phyloP scores from a whole-genome alignment of 352 stramenopile genomes.

The Phytophthora vignae region DNA sequence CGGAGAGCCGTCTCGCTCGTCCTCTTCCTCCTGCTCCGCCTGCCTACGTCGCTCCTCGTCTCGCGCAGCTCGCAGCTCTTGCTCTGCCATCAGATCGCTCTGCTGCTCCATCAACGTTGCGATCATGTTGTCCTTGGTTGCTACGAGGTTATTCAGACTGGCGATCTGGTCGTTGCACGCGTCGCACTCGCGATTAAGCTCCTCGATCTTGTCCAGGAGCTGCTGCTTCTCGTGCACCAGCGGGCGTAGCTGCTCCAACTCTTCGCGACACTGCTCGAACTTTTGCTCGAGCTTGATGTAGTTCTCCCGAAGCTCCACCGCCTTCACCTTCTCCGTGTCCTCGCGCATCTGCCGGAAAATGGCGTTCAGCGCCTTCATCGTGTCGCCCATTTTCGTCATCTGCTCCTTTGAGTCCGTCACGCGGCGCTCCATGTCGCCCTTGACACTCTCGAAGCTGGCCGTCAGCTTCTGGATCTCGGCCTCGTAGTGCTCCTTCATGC shows the following conservation, averaged over 20 bases:
- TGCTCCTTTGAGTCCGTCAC: conserved; percentile 78
- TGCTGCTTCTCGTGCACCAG: conserved; percentile 61
- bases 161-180: conserved; percentile 53
- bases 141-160: conserved; percentile 48
- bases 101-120: conserved; percentile 78
- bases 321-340: conserved; percentile 90
- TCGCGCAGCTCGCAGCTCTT: conserved; percentile 63
- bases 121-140: conserved; percentile 72
- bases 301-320: conserved; percentile 87
- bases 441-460: conserved; percentile 55
- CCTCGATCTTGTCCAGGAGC: conserved; percentile 50
- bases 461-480: conserved; percentile 58
- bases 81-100: conserved; percentile 69
- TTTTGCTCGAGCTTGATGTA: conserved; percentile 81
- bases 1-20: conserved; percentile 43
- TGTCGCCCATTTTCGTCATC: conserved; percentile 92
- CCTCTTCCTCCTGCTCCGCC: conserved; percentile 52
- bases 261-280: conserved; percentile 60
- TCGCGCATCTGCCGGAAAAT: conserved; percentile 95
- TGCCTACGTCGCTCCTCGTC: conserved; percentile 57
- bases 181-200: conserved; percentile 40
- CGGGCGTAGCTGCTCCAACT: conserved; percentile 68
- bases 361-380: conserved; percentile 93
- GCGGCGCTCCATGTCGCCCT: conserved; percentile 78
- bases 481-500: conserved; percentile 61